phyloP scores from a whole-genome alignment of 1,284 basidiomycete genomes.

The Apiotrichum gracile region DNA sequence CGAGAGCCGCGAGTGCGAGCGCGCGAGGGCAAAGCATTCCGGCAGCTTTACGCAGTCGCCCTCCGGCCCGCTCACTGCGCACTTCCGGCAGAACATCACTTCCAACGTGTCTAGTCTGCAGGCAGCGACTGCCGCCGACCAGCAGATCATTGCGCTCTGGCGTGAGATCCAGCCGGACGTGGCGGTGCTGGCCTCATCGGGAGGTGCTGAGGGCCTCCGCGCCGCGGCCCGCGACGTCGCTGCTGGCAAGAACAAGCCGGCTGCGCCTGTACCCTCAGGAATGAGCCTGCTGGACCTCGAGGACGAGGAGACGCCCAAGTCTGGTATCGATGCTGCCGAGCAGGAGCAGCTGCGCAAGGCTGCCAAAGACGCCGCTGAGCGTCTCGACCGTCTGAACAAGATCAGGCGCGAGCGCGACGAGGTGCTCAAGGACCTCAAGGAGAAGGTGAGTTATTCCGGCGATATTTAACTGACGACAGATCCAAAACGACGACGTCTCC shows the following conservation, averaged over 20 bases:
- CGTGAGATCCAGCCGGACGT: constrained; percentile 64
- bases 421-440: constrained; percentile 87
- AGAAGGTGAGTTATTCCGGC: constrained; percentile 46
- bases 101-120: constrained; percentile 68
- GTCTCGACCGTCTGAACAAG: constrained; percentile 68
- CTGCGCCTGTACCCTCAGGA: constrained; percentile 33
- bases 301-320: constrained; percentile 34
- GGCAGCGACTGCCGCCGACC: constrained; percentile 71
- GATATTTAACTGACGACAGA: constrained; percentile 49
- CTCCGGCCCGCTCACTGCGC: constrained; percentile 64
- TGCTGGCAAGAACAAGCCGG: constrained; percentile 50
- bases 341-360: constrained; percentile 59
- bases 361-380: constrained; percentile 71
- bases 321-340: constrained; percentile 53
- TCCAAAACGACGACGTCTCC: constrained; percentile 94
- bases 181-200: constrained; percentile 56
- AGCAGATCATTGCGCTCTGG: constrained; percentile 72
- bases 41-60: constrained; percentile 89
- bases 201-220: constrained; percentile 51
- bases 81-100: constrained; percentile 71
- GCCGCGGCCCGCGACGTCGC: constrained; percentile 61
- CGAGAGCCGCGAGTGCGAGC: constrained; percentile 76
- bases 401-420: constrained; percentile 78
- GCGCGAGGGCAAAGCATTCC: constrained; percentile 74
- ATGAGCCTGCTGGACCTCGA: constrained; percentile 56